Base-by-base conservation (phyloP, 768 basidiomycete species). In the Amanita rubescens region DNA sequence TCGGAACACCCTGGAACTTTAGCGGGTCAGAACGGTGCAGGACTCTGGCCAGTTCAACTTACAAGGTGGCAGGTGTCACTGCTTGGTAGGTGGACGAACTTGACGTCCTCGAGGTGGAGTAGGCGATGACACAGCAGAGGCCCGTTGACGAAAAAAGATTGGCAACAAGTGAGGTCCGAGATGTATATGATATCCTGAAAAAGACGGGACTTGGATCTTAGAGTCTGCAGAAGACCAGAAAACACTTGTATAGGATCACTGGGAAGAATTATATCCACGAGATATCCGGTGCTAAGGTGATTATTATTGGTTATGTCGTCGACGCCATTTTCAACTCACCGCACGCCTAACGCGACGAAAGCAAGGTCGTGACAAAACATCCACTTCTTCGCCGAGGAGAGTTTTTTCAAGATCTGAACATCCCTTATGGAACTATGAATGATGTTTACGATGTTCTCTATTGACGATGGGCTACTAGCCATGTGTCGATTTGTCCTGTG, bases 91-190 rank as follows among this genome's bases (percentile, higher is more conserved):
- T 22, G 42, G 33, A 53, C 25, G 25, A 45, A 53, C 7, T 53
- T 43, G 17, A 53, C 34, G 32, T 37, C 22, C 19, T 19, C 41
- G 22, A 53, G 19, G 24, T 41, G 49, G 20, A 42, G 42, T 24
- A 65, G 33, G 5, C 60, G 58, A 20, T 44, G 41, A 3, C 57
- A 41, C 5, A 71, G 61, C 34, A 69, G 57, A 2, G 50, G 49
- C 24, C 58, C 53, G 58, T 84, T 81, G 27, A 82, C 71, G 54
- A 84, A 70, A 62, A 85, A 82, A 2, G 78, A 76, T 58, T 85
- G 82, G 12, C 69, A 65, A 3, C 76, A 72, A 30, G 59, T 47
- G 10, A 71, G 55, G 24, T 84, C 80, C 43, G 75, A 71, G 42
- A 81, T 55, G 57, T 80, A 70, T 32, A 71, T 53, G 25, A 84